phyloP scores from a whole-genome alignment of 176 grass and related monocot species.

The Tillandsia fasciculata region DNA sequence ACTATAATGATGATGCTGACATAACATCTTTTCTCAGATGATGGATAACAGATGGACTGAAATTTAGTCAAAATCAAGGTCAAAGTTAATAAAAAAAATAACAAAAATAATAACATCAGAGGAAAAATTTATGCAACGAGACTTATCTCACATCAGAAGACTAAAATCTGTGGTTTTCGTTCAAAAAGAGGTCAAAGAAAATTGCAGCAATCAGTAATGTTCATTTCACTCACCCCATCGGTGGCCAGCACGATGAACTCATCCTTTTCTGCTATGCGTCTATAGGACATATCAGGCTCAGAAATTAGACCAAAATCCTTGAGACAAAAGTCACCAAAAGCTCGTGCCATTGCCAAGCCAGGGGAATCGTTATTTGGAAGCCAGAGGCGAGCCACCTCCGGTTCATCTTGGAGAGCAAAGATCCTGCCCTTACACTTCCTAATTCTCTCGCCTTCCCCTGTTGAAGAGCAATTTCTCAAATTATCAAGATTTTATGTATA shows the following conservation, averaged over 20 bases:
- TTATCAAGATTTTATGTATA: background rate
- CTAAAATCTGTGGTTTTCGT: background rate
- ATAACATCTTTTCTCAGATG: too few species aligned
- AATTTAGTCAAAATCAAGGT: too few species aligned
- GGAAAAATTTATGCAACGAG: too few species aligned
- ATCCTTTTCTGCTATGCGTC: slow-evolving; percentile 39
- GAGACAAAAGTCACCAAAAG: slow-evolving; percentile 79
- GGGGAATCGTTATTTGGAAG: slow-evolving; percentile 54
- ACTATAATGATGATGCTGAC: too few species aligned
- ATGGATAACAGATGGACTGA: too few species aligned
- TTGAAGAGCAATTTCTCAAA: slow-evolving; percentile 8
- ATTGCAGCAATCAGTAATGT: slow-evolving; percentile 1
- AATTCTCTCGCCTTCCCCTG: slow-evolving; percentile 68
- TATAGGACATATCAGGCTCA: slow-evolving; percentile 53
- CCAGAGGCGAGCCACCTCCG: slow-evolving; percentile 62
- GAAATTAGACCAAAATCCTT: slow-evolving; percentile 69
- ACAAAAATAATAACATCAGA: background rate
- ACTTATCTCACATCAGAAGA: too few species aligned
- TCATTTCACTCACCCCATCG: slow-evolving; percentile 50
- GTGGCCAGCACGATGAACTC: slow-evolving; percentile 71
- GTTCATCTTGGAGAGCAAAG: slow-evolving; percentile 55
- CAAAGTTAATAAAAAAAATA: background rate
- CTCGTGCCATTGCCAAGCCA: slow-evolving; percentile 59
- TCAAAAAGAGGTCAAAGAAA: background rate
- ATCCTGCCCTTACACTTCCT: slow-evolving; percentile 51